A percentile compares a stretch with the other conserved stretches of the same genome.
These are phyloP conservation scores for Penicillium sp. DNA, from an alignment of 2,329 filamentous ascomycete species.

Conservation along the genomic window DNA sequence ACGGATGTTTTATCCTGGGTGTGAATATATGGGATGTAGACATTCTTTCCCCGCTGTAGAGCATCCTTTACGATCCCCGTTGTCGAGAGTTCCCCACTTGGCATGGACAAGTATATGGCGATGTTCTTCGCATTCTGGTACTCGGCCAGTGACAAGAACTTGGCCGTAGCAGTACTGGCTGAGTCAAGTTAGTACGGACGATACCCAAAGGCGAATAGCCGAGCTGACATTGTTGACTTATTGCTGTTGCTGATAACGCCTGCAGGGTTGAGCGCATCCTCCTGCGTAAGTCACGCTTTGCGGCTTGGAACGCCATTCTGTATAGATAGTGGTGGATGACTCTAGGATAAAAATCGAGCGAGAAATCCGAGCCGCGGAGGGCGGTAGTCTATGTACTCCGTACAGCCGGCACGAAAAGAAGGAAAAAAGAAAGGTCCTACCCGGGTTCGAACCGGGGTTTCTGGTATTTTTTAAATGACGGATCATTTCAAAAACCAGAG, in stretches of 20 bases:
- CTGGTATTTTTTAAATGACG: neutral
- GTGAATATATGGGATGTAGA: conserved; percentile 89
- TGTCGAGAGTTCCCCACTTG: conserved; percentile 78
- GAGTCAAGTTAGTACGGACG: conserved; percentile 25
- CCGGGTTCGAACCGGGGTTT: neutral
- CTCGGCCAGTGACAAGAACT: conserved; percentile 64
- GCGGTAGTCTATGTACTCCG: neutral
- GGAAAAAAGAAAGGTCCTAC: neutral
- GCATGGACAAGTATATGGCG: conserved; percentile 93
- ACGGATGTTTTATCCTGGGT: conserved; percentile 60
- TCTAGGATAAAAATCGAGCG: neutral
- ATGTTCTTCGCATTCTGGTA: conserved; percentile 72
- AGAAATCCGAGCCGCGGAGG: neutral
- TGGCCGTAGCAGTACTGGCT: conserved; percentile 64
- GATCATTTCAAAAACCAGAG: neutral
- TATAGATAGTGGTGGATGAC: conserved; percentile 10
- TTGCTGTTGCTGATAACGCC: conserved; percentile 57
- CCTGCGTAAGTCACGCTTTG: conserved; percentile 72
- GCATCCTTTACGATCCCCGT: conserved; percentile 77
- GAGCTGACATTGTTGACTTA: conserved; percentile 66
- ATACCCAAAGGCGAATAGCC: neutral
- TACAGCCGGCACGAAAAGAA: neutral
- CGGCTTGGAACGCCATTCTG: conserved; percentile 57
- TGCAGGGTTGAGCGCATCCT: conserved; percentile 66
- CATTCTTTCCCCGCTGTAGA: conserved; percentile 69